Conservation (phyloP, 768 basidiomycete genomes). For the Hericium rajendrae region DNA sequence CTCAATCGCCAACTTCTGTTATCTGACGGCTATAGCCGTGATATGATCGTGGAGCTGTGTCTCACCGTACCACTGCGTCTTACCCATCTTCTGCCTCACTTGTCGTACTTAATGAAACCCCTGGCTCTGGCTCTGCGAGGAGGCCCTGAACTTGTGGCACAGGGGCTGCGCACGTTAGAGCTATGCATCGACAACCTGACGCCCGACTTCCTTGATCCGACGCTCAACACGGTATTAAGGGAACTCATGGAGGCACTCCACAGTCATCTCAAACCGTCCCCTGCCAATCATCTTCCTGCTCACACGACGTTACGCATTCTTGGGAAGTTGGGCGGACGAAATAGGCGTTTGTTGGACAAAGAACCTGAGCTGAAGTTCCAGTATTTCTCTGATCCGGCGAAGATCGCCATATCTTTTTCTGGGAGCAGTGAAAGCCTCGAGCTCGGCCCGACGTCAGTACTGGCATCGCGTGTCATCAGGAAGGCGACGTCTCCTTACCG, state of each 20-base stretch:
- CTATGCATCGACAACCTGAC: constrained; percentile 99
- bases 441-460: constrained; percentile 49
- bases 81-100: constrained; percentile 91
- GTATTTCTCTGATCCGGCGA: constrained; percentile 60
- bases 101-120: constrained; percentile 93
- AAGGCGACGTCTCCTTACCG: constrained; percentile 43
- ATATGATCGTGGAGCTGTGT: constrained; percentile 95
- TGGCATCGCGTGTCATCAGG: constrained; percentile 56
- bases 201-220: constrained; percentile 95
- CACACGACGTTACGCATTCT: constrained; percentile 94
- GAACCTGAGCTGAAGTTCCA: constrained; percentile 69
- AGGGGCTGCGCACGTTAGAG: constrained; percentile 92
- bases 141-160: constrained; percentile 81
- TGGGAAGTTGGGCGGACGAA: constrained; percentile 92
- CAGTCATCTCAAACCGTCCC: constrained; percentile 81
- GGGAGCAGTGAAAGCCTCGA: constrained; percentile 56
- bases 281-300: constrained; percentile 80
- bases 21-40: constrained; percentile 72
- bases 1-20: constrained; percentile 83
- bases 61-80: constrained; percentile 93
- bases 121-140: constrained; percentile 86
- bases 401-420: constrained; percentile 63
- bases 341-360: constrained; percentile 75
- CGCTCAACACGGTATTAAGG: constrained; percentile 82
- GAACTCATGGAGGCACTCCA: constrained; percentile 94